Percentiles rank a stretch among this genome's conserved stretches.
Conservation (phyloP, 805 yeast genomes). For the Brettanomyces anomalus region DNA sequence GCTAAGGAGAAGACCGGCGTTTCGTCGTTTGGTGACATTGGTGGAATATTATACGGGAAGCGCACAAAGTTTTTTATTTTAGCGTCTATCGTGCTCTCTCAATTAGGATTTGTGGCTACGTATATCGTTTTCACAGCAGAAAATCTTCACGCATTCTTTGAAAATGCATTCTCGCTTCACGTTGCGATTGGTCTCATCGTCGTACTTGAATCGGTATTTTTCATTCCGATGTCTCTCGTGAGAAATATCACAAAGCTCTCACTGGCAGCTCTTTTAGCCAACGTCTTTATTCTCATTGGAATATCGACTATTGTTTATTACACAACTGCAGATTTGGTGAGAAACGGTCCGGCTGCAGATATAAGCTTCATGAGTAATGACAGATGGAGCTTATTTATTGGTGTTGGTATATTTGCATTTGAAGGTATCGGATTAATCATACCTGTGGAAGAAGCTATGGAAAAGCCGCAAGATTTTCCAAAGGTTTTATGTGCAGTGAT, state of each 20-base stretch:
- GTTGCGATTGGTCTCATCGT: slow-evolving; percentile 39
- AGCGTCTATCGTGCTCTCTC: slow-evolving; percentile 57
- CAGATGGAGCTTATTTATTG: slow-evolving; percentile 65
- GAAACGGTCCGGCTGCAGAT: slow-evolving; percentile 39
- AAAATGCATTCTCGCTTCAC: slow-evolving; percentile 36
- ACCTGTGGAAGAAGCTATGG: slow-evolving; percentile 79
- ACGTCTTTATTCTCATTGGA: slow-evolving; percentile 59
- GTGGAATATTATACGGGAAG: slow-evolving; percentile 50
- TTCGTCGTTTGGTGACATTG: slow-evolving; percentile 75
- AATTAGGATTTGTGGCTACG: slow-evolving; percentile 74
- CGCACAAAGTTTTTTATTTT: slow-evolving; percentile 59
- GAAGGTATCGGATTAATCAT: slow-evolving; percentile 80
- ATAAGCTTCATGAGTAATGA: slow-evolving; percentile 45
- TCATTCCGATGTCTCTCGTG: slow-evolving; percentile 62
- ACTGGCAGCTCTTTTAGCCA: slow-evolving; percentile 62
- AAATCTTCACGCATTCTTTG: slow-evolving; percentile 54
- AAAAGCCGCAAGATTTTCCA: slow-evolving; percentile 65
- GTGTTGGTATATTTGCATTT: slow-evolving; percentile 82
- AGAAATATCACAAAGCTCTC: slow-evolving; percentile 73
- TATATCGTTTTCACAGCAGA: slow-evolving; percentile 74
- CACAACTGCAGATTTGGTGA: slow-evolving; percentile 36
- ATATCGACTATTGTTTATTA: slow-evolving; percentile 54
- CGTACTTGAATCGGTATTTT: slow-evolving; percentile 43
- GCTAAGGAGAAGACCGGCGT: slow-evolving; percentile 54
- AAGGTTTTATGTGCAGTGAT: slow-evolving; percentile 54